A percentile compares a stretch with the other conserved stretches of the same genome.
Conservation (phyloP, 495 filamentous ascomycete genomes). For the Neurospora sp. region DNA sequence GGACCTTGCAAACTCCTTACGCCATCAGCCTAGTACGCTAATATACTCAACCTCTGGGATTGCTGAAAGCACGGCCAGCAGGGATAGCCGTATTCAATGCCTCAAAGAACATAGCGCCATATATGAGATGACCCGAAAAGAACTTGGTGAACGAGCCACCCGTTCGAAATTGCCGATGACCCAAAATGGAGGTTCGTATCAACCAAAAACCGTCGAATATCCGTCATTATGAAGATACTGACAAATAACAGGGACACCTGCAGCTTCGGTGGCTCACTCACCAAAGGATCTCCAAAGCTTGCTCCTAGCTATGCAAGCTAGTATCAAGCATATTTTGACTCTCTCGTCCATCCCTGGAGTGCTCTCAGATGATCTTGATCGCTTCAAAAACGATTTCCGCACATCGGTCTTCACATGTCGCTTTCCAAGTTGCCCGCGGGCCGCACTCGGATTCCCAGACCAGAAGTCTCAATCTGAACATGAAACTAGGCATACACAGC, state of each 20-base stretch:
- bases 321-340: background rate
- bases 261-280: background rate
- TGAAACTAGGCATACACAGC: background rate
- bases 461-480: background rate
- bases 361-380: constrained; percentile 10
- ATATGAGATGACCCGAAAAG: background rate
- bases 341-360: constrained; percentile 5
- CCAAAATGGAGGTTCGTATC: background rate
- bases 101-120: background rate
- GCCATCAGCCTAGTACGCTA: background rate
- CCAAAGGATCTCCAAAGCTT: background rate
- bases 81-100: background rate
- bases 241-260: background rate
- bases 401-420: constrained; percentile 17
- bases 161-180: background rate
- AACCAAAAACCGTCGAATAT: too few species aligned
- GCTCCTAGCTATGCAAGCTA: background rate
- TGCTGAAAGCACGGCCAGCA: background rate
- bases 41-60: background rate
- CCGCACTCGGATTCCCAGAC: background rate
- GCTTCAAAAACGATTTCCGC: constrained; percentile 14
- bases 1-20: background rate
- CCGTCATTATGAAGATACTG: too few species aligned
- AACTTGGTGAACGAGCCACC: background rate
- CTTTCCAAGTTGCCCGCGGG: constrained; percentile 1